A percentile compares a stretch with the other conserved stretches of the same genome.
Conservation (phyloP, 2,329 filamentous ascomycete species). For the Fusarium mangiferae region DNA sequence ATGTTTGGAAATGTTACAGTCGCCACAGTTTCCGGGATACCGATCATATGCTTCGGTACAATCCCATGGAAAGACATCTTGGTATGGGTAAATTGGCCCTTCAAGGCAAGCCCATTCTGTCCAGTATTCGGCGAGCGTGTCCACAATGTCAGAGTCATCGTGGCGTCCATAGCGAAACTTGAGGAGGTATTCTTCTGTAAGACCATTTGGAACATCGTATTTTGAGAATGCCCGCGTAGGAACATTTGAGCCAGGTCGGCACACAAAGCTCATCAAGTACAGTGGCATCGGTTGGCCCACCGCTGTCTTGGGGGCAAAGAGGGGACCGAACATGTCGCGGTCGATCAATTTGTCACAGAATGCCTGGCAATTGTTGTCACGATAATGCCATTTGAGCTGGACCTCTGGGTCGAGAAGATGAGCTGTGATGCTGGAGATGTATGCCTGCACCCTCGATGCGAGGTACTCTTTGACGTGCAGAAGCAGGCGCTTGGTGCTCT, state of each 20-base stretch:
- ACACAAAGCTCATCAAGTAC: constrained; percentile 55
- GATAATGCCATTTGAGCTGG: constrained; percentile 45
- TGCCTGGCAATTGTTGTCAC: constrained; percentile 50
- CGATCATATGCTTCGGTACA: constrained; percentile 55
- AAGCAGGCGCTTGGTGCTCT: constrained; percentile 18
- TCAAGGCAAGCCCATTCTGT: constrained; percentile 55
- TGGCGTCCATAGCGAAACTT: constrained; percentile 50
- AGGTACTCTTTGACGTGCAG: constrained; percentile 41
- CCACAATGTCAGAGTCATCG: constrained; percentile 54
- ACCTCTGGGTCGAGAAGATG: constrained; percentile 43
- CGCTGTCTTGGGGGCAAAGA: constrained; percentile 36
- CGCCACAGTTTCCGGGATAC: constrained; percentile 49
- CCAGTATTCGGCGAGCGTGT: constrained; percentile 56
- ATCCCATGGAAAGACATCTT: constrained; percentile 57
- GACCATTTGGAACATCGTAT: constrained; percentile 50
- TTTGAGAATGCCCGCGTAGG: constrained; percentile 43
- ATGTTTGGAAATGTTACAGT: constrained; percentile 56
- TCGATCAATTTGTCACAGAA: constrained; percentile 52
- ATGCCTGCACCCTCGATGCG: constrained; percentile 37
- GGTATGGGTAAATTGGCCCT: constrained; percentile 50
- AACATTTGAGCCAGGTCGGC: constrained; percentile 39
- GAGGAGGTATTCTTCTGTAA: constrained; percentile 55
- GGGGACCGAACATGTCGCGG: constrained; percentile 39
- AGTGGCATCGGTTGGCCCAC: constrained; percentile 16
- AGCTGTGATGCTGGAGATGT: constrained; percentile 44